A percentile compares a stretch with the other conserved stretches of the same genome.
phyloP scores from a whole-genome alignment of 1,284 basidiomycete genomes.

The Austroboletus niveus region DNA sequence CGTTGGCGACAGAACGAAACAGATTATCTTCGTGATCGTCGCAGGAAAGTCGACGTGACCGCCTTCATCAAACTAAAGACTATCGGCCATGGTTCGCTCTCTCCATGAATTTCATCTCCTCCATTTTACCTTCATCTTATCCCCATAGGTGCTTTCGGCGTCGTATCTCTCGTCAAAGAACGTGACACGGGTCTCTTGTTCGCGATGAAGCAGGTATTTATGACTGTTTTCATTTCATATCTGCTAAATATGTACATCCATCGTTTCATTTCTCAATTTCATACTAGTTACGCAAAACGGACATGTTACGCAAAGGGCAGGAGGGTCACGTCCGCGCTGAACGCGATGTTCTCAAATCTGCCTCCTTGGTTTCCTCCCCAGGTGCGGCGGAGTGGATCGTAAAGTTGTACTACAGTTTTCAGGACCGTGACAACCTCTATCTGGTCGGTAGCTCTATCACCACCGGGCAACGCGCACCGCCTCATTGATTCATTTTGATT shows the following conservation, averaged over 20 bases:
- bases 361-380: constrained; percentile 66
- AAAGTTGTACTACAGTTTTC: constrained; percentile 87
- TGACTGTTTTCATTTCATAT: constrained; percentile 27
- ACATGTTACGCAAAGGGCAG: constrained; percentile 98
- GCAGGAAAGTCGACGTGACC: constrained; percentile 79
- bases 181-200: constrained; percentile 76
- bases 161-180: constrained; percentile 90
- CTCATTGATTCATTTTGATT: constrained; percentile 51
- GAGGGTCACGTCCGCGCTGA: constrained; percentile 95
- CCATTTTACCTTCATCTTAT: constrained; percentile 26
- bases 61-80: constrained; percentile 91
- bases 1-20: constrained; percentile 89
- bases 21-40: constrained; percentile 80
- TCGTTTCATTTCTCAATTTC: constrained; percentile 22
- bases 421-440: constrained; percentile 91
- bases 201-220: constrained; percentile 91
- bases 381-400: constrained; percentile 90
- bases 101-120: constrained; percentile 26
- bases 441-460: constrained; percentile 62
- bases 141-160: constrained; percentile 85
- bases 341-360: constrained; percentile 84
- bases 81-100: constrained; percentile 83
- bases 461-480: constrained; percentile 22
- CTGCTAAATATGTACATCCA: constrained; percentile 28
- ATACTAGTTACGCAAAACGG: constrained; percentile 82